Evolutionary conservation across 1,284 basidiomycete species (phyloP), one percentile per base, ranked within the genome.

Genomic region (Tilletia walkeri): DNA sequence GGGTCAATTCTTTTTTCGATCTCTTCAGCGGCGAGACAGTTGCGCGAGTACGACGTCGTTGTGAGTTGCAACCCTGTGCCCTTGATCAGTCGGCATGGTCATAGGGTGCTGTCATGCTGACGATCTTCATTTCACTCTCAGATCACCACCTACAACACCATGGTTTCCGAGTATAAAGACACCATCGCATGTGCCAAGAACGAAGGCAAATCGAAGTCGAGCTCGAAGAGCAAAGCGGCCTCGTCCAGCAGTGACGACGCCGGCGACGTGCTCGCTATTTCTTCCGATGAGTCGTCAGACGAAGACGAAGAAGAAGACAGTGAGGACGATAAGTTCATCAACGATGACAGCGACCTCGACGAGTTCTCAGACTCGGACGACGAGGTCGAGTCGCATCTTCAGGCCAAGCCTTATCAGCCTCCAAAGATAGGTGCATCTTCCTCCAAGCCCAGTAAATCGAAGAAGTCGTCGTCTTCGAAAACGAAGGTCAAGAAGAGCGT

Each of bases 181-280:
- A 67, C 66, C 56, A 65, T 34, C 74, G 7, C 67, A 69, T 20
- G 20, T 6, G 54, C 54, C 12, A 16, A 70, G 68, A 85, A 83
- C 36, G 73, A 86, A 24, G 84, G 84, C 67, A 85, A 85, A 71
- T 85, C 86, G 49, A 85, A 82, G 78, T 84, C 83, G 20, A 86
- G 85, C 34, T 30, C 24, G 24, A 56, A 56, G 54, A 30, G 34
- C 24, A 56, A 56, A 14, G 20, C 54, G 34, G 20, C 16, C 20
- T 30, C 54, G 12, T 12, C 12, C 54, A 24, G 34, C 3, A 30
- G 20, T 24, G 54, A 56, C 34, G 54, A 56, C 54, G 54, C 7
- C 34, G 54, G 54, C 54, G 12, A 20, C 20, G 24, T 12, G 2
- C n/a, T 56, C 34, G 54, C 54, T 6, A 14, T 56, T 24, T 30